These are phyloP conservation scores for Cadophora sp. DNA, from an alignment of 2,329 filamentous ascomycete species.

Conservation along the genomic window DNA sequence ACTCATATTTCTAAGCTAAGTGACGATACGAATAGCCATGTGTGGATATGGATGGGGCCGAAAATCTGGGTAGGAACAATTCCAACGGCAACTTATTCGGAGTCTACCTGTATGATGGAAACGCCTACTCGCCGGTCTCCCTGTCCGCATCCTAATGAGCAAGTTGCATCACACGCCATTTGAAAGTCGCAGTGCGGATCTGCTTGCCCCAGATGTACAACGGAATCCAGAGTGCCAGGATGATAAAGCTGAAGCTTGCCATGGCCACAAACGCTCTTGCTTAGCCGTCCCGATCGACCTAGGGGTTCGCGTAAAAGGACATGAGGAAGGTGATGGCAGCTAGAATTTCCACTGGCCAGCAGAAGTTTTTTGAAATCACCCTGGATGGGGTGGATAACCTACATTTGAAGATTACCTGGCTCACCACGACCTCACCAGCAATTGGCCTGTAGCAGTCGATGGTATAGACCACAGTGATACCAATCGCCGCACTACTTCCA, in stretches of 20 bases:
- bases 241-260: constrained; percentile 57
- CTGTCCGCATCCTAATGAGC: constrained; percentile 59
- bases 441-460: constrained; percentile 64
- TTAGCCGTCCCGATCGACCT: constrained; percentile 59
- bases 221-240: constrained; percentile 56
- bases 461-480: constrained; percentile 61
- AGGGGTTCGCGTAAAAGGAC: constrained; percentile 66
- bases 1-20: too few species aligned
- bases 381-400: constrained; percentile 32
- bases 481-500: constrained; percentile 61
- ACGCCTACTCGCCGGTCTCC: constrained; percentile 58
- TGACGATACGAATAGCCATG: too few species aligned
- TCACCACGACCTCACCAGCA: constrained; percentile 60
- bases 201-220: constrained; percentile 59
- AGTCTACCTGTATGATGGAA: not conserved
- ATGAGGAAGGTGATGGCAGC: constrained; percentile 63
- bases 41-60: too few species aligned
- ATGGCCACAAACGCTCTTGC: constrained; percentile 60
- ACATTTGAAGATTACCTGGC: constrained; percentile 62
- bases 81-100: too few species aligned
- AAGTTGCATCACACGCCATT: constrained; percentile 54
- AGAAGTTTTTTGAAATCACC: not conserved
- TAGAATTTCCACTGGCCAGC: constrained; percentile 32
- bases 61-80: too few species aligned
- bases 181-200: constrained; percentile 55